These are phyloP conservation scores for Phascolomyces articulosus DNA, from an alignment of 371 early-diverging fungal genomes.

Conservation along the genomic window DNA sequence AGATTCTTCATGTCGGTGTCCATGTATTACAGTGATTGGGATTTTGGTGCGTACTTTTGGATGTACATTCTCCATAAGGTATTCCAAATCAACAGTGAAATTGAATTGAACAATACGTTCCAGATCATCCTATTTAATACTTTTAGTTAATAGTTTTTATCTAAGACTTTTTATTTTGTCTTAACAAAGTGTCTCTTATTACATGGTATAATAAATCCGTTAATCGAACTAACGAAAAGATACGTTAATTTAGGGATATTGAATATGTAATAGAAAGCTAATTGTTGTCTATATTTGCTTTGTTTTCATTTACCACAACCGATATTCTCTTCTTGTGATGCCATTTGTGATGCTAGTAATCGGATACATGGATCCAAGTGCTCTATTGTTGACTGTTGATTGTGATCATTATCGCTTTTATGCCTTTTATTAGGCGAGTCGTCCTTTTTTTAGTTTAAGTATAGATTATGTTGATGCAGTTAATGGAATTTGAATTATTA, in stretches of 20 bases:
- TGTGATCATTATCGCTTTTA: neutral
- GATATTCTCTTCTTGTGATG: slow-evolving; percentile 6
- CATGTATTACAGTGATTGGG: slow-evolving; percentile 22
- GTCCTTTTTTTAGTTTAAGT: too few species aligned
- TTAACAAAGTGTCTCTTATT: too few species aligned
- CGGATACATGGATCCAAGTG: slow-evolving; percentile 1
- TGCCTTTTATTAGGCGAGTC: neutral
- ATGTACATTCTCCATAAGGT: slow-evolving; percentile 21
- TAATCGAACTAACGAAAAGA: slow-evolving; percentile 11
- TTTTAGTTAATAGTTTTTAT: too few species aligned
- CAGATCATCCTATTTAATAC: slow-evolving; percentile 17
- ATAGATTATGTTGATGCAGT: too few species aligned
- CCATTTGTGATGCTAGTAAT: neutral
- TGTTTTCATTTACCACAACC: slow-evolving; percentile 9
- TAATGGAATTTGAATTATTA: neutral
- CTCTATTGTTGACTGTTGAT: neutral
- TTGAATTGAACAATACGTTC: slow-evolving; percentile 30
- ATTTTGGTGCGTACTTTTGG: slow-evolving; percentile 11
- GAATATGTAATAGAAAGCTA: neutral
- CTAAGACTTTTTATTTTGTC: neutral
- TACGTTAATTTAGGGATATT: neutral
- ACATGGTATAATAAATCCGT: slow-evolving; percentile 23
- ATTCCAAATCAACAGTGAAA: slow-evolving; percentile 29
- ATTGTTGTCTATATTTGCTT: too few species aligned
- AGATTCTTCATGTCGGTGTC: slow-evolving; percentile 17